Evolutionary conservation across 345 rosid species (phyloP).

Genomic region (Rhodomyrtus tomentosa): DNA sequence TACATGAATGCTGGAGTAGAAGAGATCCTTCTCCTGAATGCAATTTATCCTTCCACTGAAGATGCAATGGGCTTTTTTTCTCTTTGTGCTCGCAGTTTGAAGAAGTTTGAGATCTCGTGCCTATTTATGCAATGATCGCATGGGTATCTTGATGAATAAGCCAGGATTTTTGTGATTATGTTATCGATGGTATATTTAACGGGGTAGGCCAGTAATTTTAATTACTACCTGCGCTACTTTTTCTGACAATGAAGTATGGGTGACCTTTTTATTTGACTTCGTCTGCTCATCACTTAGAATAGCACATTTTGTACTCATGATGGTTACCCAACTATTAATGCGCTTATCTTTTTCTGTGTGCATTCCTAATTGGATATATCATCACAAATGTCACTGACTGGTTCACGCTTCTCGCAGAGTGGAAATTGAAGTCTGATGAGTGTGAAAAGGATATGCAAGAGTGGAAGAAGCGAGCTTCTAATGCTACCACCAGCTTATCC

Average conservation of each 20-base stretch:
- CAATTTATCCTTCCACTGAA: background rate
- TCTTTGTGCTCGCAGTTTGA: background rate
- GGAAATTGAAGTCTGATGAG: slow-evolving; percentile 81
- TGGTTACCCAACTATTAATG: background rate
- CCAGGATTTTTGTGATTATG: background rate
- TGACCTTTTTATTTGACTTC: background rate
- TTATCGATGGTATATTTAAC: background rate
- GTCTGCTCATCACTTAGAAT: background rate
- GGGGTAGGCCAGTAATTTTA: background rate
- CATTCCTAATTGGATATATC: background rate
- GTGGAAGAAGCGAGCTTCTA: slow-evolving; percentile 82
- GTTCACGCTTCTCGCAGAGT: slow-evolving; percentile 26
- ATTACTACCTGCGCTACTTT: background rate
- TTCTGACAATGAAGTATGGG: background rate
- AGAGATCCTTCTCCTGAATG: background rate
- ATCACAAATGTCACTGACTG: background rate
- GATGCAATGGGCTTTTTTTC: background rate
- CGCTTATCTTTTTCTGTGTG: background rate
- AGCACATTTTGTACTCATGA: background rate
- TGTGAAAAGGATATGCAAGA: slow-evolving; percentile 85
- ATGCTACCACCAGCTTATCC: slow-evolving; percentile 62
- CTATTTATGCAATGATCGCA: background rate
- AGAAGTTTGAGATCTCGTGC: background rate
- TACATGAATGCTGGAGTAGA: background rate
- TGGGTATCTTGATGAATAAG: background rate